phyloP scores from a whole-genome alignment of 2,329 filamentous ascomycete genomes.

The Trichoderma pleuroti region DNA sequence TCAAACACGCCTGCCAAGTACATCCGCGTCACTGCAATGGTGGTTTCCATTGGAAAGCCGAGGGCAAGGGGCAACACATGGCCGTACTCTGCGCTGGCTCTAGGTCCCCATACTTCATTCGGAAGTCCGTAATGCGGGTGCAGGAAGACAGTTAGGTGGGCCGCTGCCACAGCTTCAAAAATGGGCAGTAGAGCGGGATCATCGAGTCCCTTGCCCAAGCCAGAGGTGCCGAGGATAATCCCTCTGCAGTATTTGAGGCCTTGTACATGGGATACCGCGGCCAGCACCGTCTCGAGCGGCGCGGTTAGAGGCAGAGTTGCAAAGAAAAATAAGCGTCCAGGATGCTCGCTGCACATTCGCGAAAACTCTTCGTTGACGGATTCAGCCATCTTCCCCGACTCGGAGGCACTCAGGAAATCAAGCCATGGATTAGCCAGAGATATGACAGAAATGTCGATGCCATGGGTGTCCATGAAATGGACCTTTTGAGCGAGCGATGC shows the following conservation, averaged over 20 bases:
- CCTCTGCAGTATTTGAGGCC: conserved; percentile 68
- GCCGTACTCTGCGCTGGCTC: conserved; percentile 66
- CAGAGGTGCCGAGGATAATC: conserved; percentile 84
- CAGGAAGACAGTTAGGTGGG: conserved; percentile 68
- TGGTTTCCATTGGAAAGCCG: conserved; percentile 89
- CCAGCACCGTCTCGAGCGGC: conserved; percentile 56
- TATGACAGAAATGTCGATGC: conserved; percentile 78
- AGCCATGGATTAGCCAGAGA: conserved; percentile 93
- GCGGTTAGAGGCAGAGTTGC: conserved; percentile 76
- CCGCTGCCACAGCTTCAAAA: conserved; percentile 64
- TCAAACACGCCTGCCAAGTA: conserved; percentile 84
- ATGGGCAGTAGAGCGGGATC: conserved; percentile 70
- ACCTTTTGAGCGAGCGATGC: conserved; percentile 77
- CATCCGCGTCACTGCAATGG: conserved; percentile 85
- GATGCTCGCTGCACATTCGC: conserved; percentile 61
- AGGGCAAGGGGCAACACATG: conserved; percentile 83
- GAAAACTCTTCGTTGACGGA: conserved; percentile 77
- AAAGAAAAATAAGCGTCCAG: conserved; percentile 75
- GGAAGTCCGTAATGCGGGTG: conserved; percentile 92
- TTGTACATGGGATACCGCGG: conserved; percentile 61
- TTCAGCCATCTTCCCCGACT: conserved; percentile 60
- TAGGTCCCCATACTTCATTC: conserved; percentile 71
- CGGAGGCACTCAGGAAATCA: conserved; percentile 66
- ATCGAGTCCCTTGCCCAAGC: conserved; percentile 75
- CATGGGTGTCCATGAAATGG: conserved; percentile 81